These are phyloP conservation scores for Neolentinus lepideus DNA, from an alignment of 1,284 basidiomycete species.

Conservation along the genomic window DNA sequence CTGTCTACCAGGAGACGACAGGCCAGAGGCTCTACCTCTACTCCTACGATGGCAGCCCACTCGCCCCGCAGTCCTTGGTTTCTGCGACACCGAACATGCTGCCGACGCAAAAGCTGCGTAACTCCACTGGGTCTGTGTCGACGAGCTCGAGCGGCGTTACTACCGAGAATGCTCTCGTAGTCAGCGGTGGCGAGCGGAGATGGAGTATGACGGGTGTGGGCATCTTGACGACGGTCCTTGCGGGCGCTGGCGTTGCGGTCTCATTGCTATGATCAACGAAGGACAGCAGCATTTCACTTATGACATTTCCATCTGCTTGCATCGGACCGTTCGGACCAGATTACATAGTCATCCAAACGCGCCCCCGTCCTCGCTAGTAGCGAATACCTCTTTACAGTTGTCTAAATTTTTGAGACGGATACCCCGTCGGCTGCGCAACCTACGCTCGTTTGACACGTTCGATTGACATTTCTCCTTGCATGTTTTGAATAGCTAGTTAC, in stretches of 20 bases:
- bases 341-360: neutral
- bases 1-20: conserved; percentile 48
- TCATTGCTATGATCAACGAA: neutral
- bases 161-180: neutral
- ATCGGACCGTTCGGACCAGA: conserved; percentile 3
- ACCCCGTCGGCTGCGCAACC: neutral
- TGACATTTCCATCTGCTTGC: neutral
- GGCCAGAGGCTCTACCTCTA: conserved; percentile 63
- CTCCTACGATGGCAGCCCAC: conserved; percentile 54
- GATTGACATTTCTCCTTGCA: neutral
- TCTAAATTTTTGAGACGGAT: neutral
- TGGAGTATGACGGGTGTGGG: neutral
- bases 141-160: conserved; percentile 4
- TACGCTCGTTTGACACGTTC: conserved; percentile 4
- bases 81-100: conserved; percentile 61
- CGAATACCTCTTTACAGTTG: neutral
- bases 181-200: neutral
- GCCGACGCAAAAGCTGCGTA: conserved; percentile 46
- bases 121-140: conserved; percentile 24
- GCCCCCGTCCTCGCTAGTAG: neutral
- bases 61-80: conserved; percentile 53
- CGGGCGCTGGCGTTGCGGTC: neutral
- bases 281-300: neutral
- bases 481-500: neutral
- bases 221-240: neutral